Conservation (phyloP, 495 filamentous ascomycete genomes). For the Penicillium manginii region DNA sequence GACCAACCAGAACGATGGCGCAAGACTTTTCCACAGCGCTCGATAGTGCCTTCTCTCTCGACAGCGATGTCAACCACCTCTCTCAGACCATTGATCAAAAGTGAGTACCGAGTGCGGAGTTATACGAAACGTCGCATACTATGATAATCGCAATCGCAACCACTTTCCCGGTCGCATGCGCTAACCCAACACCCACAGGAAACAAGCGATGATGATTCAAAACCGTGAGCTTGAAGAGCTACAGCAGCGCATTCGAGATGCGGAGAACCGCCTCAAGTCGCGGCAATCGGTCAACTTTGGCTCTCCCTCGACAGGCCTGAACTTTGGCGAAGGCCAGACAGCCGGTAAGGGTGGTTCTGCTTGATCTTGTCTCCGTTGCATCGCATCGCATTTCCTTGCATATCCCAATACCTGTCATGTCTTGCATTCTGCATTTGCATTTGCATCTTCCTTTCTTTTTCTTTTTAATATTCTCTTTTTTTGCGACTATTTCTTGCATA, state of each 20-base stretch:
- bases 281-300: conserved; percentile 28
- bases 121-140: too few relatives aligned
- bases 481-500: conserved; percentile 11
- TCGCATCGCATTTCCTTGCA: not conserved
- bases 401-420: not conserved
- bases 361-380: conserved; percentile 19
- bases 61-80: conserved; percentile 77
- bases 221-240: conserved; percentile 81
- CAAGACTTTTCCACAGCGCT: conserved; percentile 84
- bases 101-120: conserved; percentile 53
- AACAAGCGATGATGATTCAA: conserved; percentile 76
- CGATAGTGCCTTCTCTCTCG: conserved; percentile 85
- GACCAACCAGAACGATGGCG: conserved; percentile 71
- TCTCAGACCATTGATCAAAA: conserved; percentile 80
- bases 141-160: too few relatives aligned
- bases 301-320: conserved; percentile 8
- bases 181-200: conserved; percentile 29
- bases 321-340: conserved; percentile 20
- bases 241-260: conserved; percentile 79
- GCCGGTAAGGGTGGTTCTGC: conserved; percentile 30
- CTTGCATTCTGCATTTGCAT: not conserved
- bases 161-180: not conserved
- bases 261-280: conserved; percentile 76
- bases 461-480: conserved; percentile 5
- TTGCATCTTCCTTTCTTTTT: not conserved